These are phyloP conservation scores for Taiwanofungus camphoratus DNA, from an alignment of 1,284 basidiomycete species.

Conservation along the genomic window DNA sequence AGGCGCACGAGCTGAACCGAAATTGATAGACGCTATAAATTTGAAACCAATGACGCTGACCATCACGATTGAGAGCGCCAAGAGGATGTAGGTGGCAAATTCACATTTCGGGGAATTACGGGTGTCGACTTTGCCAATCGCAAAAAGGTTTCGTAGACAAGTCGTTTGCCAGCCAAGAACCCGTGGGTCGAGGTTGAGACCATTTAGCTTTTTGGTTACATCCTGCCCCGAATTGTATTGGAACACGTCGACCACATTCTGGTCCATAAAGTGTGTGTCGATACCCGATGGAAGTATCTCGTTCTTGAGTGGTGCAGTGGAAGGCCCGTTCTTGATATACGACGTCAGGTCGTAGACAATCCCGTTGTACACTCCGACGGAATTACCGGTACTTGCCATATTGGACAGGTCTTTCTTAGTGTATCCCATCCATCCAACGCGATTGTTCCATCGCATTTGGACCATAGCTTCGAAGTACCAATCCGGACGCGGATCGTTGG, in stretches of 20 bases:
- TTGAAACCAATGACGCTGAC: slow-evolving; percentile 97
- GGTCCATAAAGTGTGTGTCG: slow-evolving; percentile 77
- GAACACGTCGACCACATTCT: slow-evolving; percentile 76
- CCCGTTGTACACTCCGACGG: slow-evolving; percentile 79
- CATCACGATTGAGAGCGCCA: slow-evolving; percentile 90
- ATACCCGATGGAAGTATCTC: slow-evolving; percentile 38
- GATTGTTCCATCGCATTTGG: slow-evolving; percentile 81
- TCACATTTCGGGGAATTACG: slow-evolving; percentile 88
- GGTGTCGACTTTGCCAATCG: slow-evolving; percentile 88
- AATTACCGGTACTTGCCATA: slow-evolving; percentile 59
- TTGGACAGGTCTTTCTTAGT: slow-evolving; percentile 75
- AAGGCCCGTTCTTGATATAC: slow-evolving; percentile 60
- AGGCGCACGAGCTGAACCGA: slow-evolving; percentile 76
- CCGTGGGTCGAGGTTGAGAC: slow-evolving; percentile 58
- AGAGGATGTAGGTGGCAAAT: slow-evolving; percentile 89
- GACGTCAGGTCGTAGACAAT: slow-evolving; percentile 86
- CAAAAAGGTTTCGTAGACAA: slow-evolving; percentile 90
- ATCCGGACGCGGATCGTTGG: slow-evolving; percentile 88
- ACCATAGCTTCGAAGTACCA: slow-evolving; percentile 98
- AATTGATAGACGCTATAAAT: slow-evolving; percentile 92
- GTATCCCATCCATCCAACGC: slow-evolving; percentile 87
- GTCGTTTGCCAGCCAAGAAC: slow-evolving; percentile 76
- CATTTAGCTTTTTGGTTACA: slow-evolving; percentile 75
- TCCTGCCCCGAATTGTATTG: slow-evolving; percentile 78
- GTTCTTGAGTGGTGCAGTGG: slow-evolving; percentile 51